Percentiles rank a stretch among this genome's conserved stretches.
phyloP scores from a whole-genome alignment of 257 asterid species.

The Solanum pinnatisectum region DNA sequence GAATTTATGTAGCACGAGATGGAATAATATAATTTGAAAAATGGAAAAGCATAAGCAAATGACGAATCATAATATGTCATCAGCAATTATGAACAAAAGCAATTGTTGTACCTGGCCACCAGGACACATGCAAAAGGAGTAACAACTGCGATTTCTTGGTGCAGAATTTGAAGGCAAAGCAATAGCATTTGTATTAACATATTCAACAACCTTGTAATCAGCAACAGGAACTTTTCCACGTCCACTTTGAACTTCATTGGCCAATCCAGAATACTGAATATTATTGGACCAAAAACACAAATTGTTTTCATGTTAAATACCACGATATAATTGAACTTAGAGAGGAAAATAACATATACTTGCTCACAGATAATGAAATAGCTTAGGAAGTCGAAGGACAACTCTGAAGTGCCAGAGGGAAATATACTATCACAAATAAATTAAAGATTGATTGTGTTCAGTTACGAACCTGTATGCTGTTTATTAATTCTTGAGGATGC shows the following conservation, averaged over 20 bases:
- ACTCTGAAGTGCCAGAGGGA: not conserved
- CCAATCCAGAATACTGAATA: slow-evolving; percentile 75
- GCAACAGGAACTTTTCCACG: slow-evolving; percentile 97
- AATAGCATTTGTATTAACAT: slow-evolving; percentile 24
- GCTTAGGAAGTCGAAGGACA: not conserved
- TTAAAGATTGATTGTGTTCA: not conserved
- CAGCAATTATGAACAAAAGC: not conserved
- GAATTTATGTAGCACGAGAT: not conserved
- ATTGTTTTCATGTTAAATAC: not conserved
- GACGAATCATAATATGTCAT: not conserved
- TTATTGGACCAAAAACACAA: not conserved
- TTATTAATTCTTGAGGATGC: slow-evolving; percentile 89
- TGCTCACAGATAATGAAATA: not conserved
- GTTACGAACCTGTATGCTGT: slow-evolving; percentile 66
- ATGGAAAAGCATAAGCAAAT: not conserved
- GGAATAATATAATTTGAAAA: not conserved
- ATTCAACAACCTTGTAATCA: slow-evolving; percentile 83
- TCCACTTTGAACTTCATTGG: slow-evolving; percentile 67
- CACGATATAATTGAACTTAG: not conserved
- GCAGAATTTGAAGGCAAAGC: slow-evolving; percentile 18
- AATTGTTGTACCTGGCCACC: slow-evolving; percentile 77
- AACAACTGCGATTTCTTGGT: slow-evolving; percentile 52
- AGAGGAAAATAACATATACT: not conserved
- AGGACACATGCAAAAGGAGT: slow-evolving; percentile 99
- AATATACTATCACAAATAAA: not conserved